Evolutionary conservation across 768 basidiomycete species (phyloP), one percentile per base, ranked within the genome.

Genomic region (Austroboletus eburneus): DNA sequence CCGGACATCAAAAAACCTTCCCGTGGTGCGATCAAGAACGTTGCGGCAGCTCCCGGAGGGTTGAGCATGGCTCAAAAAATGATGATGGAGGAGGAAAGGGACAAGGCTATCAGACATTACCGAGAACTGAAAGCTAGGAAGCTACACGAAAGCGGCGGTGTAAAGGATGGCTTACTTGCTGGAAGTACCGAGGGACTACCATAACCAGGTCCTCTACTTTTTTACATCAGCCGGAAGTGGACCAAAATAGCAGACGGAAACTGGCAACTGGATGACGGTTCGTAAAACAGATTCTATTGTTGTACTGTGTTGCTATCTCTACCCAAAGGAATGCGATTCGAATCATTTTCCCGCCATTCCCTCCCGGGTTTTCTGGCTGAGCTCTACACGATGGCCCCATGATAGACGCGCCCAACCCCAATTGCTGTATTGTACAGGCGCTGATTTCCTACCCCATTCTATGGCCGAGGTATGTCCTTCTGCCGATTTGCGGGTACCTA

Each of bases 51-150:
- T 51, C 43, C 48, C 34, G 75, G 74, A 3, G 73, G 86, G 8
- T 54, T 90, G 24, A 84, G 83, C 23, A 81, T 88, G 77, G 80
- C 83, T 13, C 86, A 89, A 68, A 82, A 79, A 60, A 72, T 73
- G 6, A 80, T 87, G 80, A 80, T 91, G 78, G 85, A 85, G 57
- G 71, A 72, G 43, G 87, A 90, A 63, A 73, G 88, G 51, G 81
- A 85, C 55, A 81, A 76, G 49, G 85, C 69, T 18, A 82, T 91
- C 49, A 67, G 64, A 57, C 72, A 75, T 44, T 90, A 89, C 63
- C 69, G 88, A 49, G 76, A 83, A 64, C 57, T 90, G 64, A 89
- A 84, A 63, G 80, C 76, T 18, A 69, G 60, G 54, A 73, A 69
- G 57, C 45, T 57, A 58, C 56, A 46, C 39, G 52, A 48, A 35